A percentile compares a stretch with the other conserved stretches of the same genome.
Evolutionary conservation across 2,329 filamentous ascomycete species (phyloP).

Genomic region (Elsinoe ampelina): DNA sequence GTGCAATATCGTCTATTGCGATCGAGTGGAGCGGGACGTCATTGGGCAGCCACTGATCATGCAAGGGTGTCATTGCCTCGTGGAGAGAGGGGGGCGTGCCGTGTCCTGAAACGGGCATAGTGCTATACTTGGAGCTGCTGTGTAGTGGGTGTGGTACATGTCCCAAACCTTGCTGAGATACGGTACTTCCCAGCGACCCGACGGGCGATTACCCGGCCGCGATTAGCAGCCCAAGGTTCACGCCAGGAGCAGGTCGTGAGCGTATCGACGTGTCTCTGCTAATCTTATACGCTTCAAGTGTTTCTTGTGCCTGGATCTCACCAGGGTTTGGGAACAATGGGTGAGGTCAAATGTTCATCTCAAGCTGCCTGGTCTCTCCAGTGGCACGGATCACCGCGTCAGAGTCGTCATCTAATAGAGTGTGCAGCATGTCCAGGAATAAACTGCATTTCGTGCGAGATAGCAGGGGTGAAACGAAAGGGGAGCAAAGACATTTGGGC

Average conservation of each 20-base stretch:
- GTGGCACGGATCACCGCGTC: conserved; percentile 8
- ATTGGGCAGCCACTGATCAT: background rate
- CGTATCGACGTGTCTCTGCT: background rate
- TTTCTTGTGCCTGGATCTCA: background rate
- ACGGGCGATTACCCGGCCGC: background rate
- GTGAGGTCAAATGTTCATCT: too few relatives aligned
- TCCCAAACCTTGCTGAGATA: conserved; percentile 1
- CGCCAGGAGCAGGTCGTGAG: conserved; percentile 3
- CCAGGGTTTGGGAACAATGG: background rate
- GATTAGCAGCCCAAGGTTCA: background rate
- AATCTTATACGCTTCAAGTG: background rate
- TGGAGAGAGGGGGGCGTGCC: conserved; percentile 3
- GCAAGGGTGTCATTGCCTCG: background rate
- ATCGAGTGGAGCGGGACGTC: background rate
- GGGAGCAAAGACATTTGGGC: background rate
- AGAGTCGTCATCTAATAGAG: conserved; percentile 5
- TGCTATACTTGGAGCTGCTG: conserved; percentile 4
- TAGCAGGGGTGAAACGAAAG: conserved; percentile 5
- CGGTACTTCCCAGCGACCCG: background rate
- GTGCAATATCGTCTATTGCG: background rate
- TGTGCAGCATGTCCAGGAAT: background rate
- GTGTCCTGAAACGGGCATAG: background rate
- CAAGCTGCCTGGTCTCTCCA: too few relatives aligned
- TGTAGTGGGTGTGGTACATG: conserved; percentile 2
- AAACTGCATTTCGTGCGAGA: background rate